A percentile compares a stretch with the other conserved stretches of the same genome.
Conservation (phyloP, 2,329 filamentous ascomycete species). For the Trichoderma brevicompactum region DNA sequence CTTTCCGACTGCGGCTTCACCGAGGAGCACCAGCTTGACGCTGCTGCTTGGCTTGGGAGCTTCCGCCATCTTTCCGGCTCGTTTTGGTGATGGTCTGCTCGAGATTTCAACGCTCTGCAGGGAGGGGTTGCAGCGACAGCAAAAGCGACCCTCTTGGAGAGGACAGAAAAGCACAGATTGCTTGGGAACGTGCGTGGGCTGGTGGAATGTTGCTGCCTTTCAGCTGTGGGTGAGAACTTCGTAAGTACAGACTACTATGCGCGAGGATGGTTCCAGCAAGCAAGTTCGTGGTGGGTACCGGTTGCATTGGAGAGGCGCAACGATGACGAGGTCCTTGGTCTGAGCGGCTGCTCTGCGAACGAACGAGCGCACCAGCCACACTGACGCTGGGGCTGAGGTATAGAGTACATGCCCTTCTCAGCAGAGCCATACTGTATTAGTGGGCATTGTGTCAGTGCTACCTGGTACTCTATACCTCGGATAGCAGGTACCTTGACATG, state of each 20-base stretch:
- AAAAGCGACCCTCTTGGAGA: constrained; percentile 11
- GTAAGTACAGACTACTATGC: constrained; percentile 14
- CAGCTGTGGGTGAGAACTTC: constrained; percentile 5
- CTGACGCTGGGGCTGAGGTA: not conserved
- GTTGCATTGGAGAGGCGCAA: constrained; percentile 35
- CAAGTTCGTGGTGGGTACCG: constrained; percentile 23
- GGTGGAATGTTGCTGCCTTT: constrained; percentile 24
- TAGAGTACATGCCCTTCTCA: not conserved
- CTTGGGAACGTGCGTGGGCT: not conserved
- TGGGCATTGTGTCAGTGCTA: rapidly evolving
- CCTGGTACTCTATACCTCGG: not conserved
- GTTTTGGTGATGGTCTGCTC: not conserved
- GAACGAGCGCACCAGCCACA: constrained; percentile 21
- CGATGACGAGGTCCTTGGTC: constrained; percentile 36
- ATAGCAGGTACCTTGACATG: not conserved
- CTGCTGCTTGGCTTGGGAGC: constrained; percentile 96
- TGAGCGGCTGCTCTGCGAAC: not conserved
- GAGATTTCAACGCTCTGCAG: not conserved
- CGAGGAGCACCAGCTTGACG: constrained; percentile 97
- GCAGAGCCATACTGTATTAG: rapidly evolving
- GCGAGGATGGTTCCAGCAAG: constrained; percentile 24
- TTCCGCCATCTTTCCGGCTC: constrained; percentile 44
- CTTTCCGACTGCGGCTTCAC: constrained; percentile 98
- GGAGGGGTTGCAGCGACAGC: not conserved
- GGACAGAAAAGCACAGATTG: not conserved